Conservation (phyloP, 2,329 filamentous ascomycete genomes). For the Penicillium sp. region DNA sequence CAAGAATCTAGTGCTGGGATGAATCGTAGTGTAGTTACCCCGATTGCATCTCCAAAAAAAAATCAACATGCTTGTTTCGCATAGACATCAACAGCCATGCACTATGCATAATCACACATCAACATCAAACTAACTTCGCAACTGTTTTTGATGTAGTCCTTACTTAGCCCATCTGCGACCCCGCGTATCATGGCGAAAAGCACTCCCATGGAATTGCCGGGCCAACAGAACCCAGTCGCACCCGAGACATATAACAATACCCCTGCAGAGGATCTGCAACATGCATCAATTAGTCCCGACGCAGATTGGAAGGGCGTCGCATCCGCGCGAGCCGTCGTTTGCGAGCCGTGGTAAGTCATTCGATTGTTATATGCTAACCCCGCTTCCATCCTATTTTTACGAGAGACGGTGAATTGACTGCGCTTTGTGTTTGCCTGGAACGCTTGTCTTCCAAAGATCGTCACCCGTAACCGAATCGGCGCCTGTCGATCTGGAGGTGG, state of each 20-base stretch:
- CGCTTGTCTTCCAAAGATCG: background rate
- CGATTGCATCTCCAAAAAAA: background rate
- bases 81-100: background rate
- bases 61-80: background rate
- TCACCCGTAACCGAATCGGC: background rate
- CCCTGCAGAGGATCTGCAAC: conserved; percentile 19
- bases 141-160: background rate
- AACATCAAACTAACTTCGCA: background rate
- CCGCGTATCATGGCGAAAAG: background rate
- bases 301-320: conserved; percentile 13
- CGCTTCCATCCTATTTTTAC: background rate
- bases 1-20: background rate
- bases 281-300: conserved; percentile 10
- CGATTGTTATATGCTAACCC: background rate
- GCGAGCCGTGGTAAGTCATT: background rate
- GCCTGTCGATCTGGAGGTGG: too few species aligned
- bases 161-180: conserved; percentile 1
- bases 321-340: conserved; percentile 10
- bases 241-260: conserved; percentile 11
- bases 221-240: background rate
- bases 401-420: background rate
- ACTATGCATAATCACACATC: background rate
- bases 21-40: background rate
- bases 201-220: background rate
- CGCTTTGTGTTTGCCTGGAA: background rate